These are phyloP conservation scores for Paraphoma sp. DNA, from an alignment of 2,329 filamentous ascomycete species.

Conservation along the genomic window DNA sequence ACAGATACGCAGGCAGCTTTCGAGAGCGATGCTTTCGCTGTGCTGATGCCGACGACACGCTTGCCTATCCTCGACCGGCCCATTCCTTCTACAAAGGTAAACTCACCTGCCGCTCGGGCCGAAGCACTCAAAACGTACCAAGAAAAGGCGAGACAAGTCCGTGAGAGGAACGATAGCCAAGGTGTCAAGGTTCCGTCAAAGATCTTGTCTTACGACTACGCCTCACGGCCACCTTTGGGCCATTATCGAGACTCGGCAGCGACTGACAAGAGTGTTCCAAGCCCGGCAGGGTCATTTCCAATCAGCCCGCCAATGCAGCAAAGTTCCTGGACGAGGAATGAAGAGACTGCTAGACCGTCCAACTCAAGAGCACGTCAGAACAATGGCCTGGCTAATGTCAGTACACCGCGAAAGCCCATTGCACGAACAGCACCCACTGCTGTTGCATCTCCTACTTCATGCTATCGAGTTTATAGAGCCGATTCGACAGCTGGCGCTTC, in stretches of 20 bases:
- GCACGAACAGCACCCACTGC: neutral
- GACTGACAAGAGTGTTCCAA: conserved; percentile 9
- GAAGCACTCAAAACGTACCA: conserved; percentile 39
- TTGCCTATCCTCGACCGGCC: conserved; percentile 34
- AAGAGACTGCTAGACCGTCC: neutral
- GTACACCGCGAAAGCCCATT: conserved; percentile 18
- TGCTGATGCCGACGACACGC: conserved; percentile 43
- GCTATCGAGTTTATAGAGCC: conserved; percentile 6
- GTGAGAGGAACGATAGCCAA: conserved; percentile 29
- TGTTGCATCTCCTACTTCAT: neutral
- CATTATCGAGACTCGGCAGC: conserved; percentile 5
- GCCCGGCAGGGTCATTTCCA: conserved; percentile 35
- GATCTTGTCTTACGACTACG: conserved; percentile 37
- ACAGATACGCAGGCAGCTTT: conserved; percentile 34
- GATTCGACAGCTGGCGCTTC: conserved; percentile 19
- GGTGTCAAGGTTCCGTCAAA: conserved; percentile 31
- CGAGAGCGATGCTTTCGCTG: conserved; percentile 42
- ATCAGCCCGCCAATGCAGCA: conserved; percentile 30
- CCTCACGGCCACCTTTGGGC: conserved; percentile 12
- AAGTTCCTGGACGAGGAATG: conserved; percentile 11
- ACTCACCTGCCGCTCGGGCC: conserved; percentile 26
- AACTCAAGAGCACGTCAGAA: neutral
- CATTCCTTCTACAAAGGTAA: conserved; percentile 17
- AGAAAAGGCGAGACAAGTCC: conserved; percentile 32
- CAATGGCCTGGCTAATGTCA: conserved; percentile 14